A percentile compares a stretch with the other conserved stretches of the same genome.
These are phyloP conservation scores for Sugiyamaella pinicola DNA, from an alignment of 1,139 yeast genomes.

Conservation along the genomic window DNA sequence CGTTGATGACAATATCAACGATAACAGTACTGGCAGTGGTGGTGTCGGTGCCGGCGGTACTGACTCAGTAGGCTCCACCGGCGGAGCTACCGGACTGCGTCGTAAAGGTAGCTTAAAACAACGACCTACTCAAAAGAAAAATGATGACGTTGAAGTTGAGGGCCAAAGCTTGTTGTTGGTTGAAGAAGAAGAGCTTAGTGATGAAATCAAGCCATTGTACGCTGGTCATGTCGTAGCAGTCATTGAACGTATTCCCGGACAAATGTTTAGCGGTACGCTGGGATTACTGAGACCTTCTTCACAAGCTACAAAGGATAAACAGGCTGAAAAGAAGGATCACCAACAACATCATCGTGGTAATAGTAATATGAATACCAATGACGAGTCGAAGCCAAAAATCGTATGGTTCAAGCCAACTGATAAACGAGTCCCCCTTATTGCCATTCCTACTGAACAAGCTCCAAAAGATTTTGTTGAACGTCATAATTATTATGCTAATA, in stretches of 20 bases:
- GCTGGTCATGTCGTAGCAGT: slow-evolving; percentile 99
- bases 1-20: slow-evolving; percentile 38
- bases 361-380: slow-evolving; percentile 24
- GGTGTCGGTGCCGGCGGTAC: slow-evolving; percentile 21
- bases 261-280: slow-evolving; percentile 82
- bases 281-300: slow-evolving; percentile 95
- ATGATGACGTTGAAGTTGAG: slow-evolving; percentile 97
- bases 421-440: slow-evolving; percentile 94
- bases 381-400: slow-evolving; percentile 68
- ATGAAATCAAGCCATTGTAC: slow-evolving; percentile 87
- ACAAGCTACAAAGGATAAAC: slow-evolving; percentile 83
- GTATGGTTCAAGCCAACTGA: slow-evolving; percentile 99
- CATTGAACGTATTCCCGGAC: slow-evolving; percentile 96
- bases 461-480: slow-evolving; percentile 94
- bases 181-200: slow-evolving; percentile 95
- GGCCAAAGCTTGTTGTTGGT: slow-evolving; percentile 89
- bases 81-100: slow-evolving; percentile 49
- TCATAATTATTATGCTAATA: slow-evolving; percentile 78
- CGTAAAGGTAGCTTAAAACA: slow-evolving; percentile 92
- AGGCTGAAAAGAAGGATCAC: slow-evolving; percentile 53
- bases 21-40: slow-evolving; percentile 30
- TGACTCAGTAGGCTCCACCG: slow-evolving; percentile 18
- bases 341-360: slow-evolving; percentile 14
- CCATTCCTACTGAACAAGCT: slow-evolving; percentile 98
- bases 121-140: slow-evolving; percentile 97